Conservation (phyloP, 441 rosid species). For the Lagerstroemia fauriei region DNA sequence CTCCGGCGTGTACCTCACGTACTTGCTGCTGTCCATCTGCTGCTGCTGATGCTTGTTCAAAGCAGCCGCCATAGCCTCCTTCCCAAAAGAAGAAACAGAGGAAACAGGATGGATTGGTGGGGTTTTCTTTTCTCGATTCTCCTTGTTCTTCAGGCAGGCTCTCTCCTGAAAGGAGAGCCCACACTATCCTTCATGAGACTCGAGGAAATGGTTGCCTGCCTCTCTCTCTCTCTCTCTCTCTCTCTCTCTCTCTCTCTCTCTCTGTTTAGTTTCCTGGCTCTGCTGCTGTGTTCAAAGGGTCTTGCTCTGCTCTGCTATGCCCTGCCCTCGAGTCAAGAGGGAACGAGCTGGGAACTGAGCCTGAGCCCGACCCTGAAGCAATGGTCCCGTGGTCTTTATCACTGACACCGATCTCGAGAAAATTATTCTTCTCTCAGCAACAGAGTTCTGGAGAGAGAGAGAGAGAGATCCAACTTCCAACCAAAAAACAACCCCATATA, state of each 20-base stretch:
- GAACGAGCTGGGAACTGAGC: background rate
- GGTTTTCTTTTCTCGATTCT: slow-evolving; percentile 13
- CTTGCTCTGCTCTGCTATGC: background rate
- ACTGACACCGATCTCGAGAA: slow-evolving; percentile 60
- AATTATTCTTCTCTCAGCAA: background rate
- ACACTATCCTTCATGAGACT: slow-evolving; percentile 56
- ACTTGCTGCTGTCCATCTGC: slow-evolving; percentile 80
- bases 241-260: background rate
- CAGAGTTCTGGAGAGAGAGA: slow-evolving; percentile 17
- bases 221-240: background rate
- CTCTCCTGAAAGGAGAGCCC: slow-evolving; percentile 69
- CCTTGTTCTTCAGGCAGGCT: slow-evolving; percentile 52
- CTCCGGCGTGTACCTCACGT: slow-evolving; percentile 89
- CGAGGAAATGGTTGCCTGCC: background rate
- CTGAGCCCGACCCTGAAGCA: background rate
- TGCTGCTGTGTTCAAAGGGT: background rate
- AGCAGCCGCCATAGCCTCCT: slow-evolving; percentile 53
- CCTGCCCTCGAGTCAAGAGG: too few species aligned
- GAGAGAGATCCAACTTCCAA: background rate
- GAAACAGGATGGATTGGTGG: background rate
- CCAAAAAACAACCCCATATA: background rate
- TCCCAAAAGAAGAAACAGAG: background rate
- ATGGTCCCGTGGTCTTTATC: slow-evolving; percentile 42
- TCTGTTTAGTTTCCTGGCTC: background rate
- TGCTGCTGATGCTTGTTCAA: slow-evolving; percentile 43